Evolutionary conservation across 2,329 filamentous ascomycete genomes (phyloP), one percentile per base, ranked within the genome.

Genomic region (Sporothrix phasma): DNA sequence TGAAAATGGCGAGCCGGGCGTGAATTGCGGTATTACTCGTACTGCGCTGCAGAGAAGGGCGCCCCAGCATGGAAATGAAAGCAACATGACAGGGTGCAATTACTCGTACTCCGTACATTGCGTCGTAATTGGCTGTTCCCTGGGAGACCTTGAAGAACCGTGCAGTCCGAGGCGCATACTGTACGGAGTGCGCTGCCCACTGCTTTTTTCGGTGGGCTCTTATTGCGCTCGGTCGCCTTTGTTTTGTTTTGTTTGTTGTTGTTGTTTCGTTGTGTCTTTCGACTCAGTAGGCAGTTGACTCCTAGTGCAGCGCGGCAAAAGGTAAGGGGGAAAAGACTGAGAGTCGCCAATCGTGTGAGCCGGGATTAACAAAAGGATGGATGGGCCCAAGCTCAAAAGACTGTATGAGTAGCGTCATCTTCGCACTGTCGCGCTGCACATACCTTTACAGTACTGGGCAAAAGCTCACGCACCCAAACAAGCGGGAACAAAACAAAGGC

Each of bases 131-230:
- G 31, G 51, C 31, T 56, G 24, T n/a, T n/a, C n/a, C n/a, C n/a
- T n/a, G n/a, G n/a, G n/a, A n/a, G n/a, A n/a, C n/a, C 59, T 63
- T 45, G 26, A 61, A 53, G 60, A 46, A 60, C 60, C 24, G 61
- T 63, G 54, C 26, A 24, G 49, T 53, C 46, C 53, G 64, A 61
- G 19, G 54, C 51, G 34, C 54, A 46, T 24, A 63, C 60, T 63
- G 60, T 63, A 59, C 26, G 54, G 41, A 22, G 58, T 24, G 51
- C 19, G 10, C 51, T n/a, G n/a, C 29, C 24, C 47, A 51, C 47
- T 10, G 47, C 47, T 15, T 53, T 13, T 5, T 5, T n/a, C 47
- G 24, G 47, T 19, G 45, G 45, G 45, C 22, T n/a, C 15, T 51
- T 19, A 10, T n/a, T 31, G 31, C 7, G 1, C 5, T 17, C 29